phyloP scores from a whole-genome alignment of 331 rosid genomes.

The Malus hybrid region DNA sequence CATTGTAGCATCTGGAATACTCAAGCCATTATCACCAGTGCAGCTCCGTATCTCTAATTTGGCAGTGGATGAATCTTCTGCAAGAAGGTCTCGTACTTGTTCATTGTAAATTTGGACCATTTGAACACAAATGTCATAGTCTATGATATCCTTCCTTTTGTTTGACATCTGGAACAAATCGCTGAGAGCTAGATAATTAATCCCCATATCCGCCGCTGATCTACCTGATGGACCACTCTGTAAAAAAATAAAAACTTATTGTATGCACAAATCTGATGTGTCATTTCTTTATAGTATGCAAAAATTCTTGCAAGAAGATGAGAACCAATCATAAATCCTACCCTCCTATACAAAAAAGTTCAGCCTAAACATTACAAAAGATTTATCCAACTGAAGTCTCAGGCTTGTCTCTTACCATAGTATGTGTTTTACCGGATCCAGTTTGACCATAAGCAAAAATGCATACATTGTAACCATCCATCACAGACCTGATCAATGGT shows the following conservation, averaged over 20 bases:
- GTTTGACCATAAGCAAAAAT: conserved; percentile 97
- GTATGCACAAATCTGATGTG: neutral
- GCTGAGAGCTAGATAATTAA: conserved; percentile 81
- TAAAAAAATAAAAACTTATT: conserved; percentile 2
- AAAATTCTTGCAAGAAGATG: neutral
- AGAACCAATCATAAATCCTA: neutral
- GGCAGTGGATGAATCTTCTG: conserved; percentile 55
- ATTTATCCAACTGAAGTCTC: neutral
- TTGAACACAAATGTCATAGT: conserved; percentile 74
- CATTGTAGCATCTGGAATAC: conserved; percentile 79
- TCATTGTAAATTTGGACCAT: conserved; percentile 96
- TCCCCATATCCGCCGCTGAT: conserved; percentile 56
- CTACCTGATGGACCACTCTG: conserved; percentile 90
- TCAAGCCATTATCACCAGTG: conserved; percentile 52
- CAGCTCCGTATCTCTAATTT: conserved; percentile 89
- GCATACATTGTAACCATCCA: conserved; percentile 95
- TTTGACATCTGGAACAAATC: conserved; percentile 73
- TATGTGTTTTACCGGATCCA: conserved; percentile 92
- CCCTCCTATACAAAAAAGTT: neutral
- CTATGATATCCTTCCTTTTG: conserved; percentile 48
- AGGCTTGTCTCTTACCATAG: conserved; percentile 60
- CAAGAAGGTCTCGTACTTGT: conserved; percentile 97
- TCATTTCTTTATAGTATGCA: neutral
- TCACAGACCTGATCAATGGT: conserved; percentile 81
- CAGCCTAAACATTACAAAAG: neutral